Evolutionary conservation across 2,329 filamentous ascomycete species (phyloP).

Genomic region (Fusarium annulatum): DNA sequence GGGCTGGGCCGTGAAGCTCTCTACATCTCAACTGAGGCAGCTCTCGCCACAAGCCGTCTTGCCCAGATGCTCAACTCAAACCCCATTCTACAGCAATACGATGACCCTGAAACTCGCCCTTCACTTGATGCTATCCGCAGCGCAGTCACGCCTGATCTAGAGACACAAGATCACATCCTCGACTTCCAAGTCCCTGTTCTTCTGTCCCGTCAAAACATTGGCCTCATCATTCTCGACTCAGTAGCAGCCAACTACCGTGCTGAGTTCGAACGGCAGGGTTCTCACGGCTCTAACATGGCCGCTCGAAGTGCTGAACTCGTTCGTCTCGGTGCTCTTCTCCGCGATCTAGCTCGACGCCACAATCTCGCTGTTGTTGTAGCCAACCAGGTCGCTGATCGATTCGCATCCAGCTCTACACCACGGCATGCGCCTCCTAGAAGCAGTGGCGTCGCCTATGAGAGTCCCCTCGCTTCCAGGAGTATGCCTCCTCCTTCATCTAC

Average conservation of each 20-base stretch:
- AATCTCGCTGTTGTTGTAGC: constrained; percentile 88
- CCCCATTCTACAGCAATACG: constrained; percentile 62
- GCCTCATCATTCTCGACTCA: constrained; percentile 88
- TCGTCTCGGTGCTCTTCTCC: constrained; percentile 78
- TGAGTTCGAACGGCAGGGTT: constrained; percentile 76
- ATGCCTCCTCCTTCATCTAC: constrained; percentile 48
- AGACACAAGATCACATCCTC: constrained; percentile 94
- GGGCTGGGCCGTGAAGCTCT: constrained; percentile 80
- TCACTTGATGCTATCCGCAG: constrained; percentile 82
- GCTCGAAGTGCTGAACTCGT: constrained; percentile 81
- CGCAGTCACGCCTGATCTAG: constrained; percentile 87
- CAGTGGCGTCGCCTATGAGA: constrained; percentile 54
- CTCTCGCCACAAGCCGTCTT: constrained; percentile 84
- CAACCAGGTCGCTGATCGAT: constrained; percentile 95
- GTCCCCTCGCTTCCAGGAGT: constrained; percentile 62
- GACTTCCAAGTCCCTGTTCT: constrained; percentile 92
- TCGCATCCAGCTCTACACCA: constrained; percentile 54
- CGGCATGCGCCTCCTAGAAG: constrained; percentile 38
- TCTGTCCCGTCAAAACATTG: constrained; percentile 78
- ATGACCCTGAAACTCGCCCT: constrained; percentile 53
- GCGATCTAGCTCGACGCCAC: constrained; percentile 78
- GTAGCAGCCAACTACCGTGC: constrained; percentile 96
- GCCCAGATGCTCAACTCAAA: constrained; percentile 79
- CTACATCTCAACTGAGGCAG: constrained; percentile 93
- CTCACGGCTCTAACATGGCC: constrained; percentile 70